Evolutionary conservation across 2,329 filamentous ascomycete species (phyloP), one percentile per base, ranked within the genome.

Genomic region (Ceratocystis variospora): DNA sequence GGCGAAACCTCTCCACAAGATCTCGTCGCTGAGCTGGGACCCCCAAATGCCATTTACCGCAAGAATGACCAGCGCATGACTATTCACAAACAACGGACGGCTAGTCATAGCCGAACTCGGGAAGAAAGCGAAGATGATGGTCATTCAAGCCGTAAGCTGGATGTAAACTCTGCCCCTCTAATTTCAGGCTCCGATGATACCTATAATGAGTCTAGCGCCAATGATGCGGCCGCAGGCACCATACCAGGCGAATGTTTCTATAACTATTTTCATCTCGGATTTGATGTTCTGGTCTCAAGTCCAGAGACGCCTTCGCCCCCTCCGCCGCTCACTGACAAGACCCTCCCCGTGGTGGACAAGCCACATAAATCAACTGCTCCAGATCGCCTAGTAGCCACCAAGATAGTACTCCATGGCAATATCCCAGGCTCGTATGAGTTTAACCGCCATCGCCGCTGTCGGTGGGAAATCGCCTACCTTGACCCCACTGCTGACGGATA

Each of bases 361-460:
- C 64, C 64, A 19, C 33, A n/a, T 25, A 77, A 77, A 68, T 75
- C 73, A 1, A 75, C 76, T 45, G 76, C 75, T 1, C 75, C 82
- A 0, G 85, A 90, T 67, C 85, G 87, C 50, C 80, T 96, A 10
- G 90, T 94, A 0, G 92, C 89, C 5, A 94, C 89, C 0, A 97
- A 97, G 73, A 75, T 99, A n/a, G 84, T 97, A 19, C 80, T 99
- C 1, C 94, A 99, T 74, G 90, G 89, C 55, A 99, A 99, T 72
- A 86, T 97, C 1, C 94, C 94, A 0, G 94, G 94, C 0, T 96
- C 91, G 0, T 97, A 96, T 74, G 89, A 93, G 10, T 99, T 99
- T 77, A 97, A 99, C 75, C 85, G 94, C 3, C 91, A 97, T 74
- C 86, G 93, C 19, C 85, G 94, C 68, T 90, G 89, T 71, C 85